These are phyloP conservation scores for Zymoseptoria crescenta DNA, from an alignment of 2,329 filamentous ascomycete genomes.

Conservation along the genomic window DNA sequence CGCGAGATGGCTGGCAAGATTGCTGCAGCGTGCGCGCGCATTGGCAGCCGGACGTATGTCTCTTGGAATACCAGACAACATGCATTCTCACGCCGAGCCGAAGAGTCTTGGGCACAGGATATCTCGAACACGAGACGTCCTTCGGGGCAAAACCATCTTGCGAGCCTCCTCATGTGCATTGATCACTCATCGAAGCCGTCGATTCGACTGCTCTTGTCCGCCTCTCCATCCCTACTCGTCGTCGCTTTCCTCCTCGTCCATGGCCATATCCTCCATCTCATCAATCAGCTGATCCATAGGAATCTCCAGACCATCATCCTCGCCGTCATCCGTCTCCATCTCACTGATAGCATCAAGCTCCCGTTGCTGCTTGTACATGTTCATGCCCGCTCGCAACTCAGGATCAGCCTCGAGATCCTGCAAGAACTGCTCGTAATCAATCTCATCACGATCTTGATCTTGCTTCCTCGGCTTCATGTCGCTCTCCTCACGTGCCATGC, in stretches of 20 bases:
- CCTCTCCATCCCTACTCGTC: background rate
- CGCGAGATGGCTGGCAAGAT: too few relatives aligned
- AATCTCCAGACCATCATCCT: slow-evolving; percentile 46
- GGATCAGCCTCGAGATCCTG: slow-evolving; percentile 93
- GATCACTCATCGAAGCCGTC: too few relatives aligned
- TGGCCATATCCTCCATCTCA: slow-evolving; percentile 82
- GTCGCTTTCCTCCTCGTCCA: slow-evolving; percentile 46
- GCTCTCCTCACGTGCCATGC: slow-evolving; percentile 82
- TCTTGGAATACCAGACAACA: background rate
- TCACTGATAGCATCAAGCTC: slow-evolving; percentile 60
- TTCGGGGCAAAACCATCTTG: background rate
- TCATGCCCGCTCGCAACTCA: slow-evolving; percentile 74
- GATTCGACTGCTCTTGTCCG: background rate
- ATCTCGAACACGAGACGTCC: background rate
- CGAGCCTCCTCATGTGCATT: too few relatives aligned
- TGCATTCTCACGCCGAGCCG: background rate
- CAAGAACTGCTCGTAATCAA: slow-evolving; percentile 95
- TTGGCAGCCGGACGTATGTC: background rate
- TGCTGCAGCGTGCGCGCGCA: background rate
- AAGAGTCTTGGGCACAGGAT: background rate
- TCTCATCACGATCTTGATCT: slow-evolving; percentile 80
- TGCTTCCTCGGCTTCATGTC: slow-evolving; percentile 79
- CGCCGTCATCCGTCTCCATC: slow-evolving; percentile 45
- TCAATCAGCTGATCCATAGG: slow-evolving; percentile 62
- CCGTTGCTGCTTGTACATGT: slow-evolving; percentile 65